Evolutionary conservation across 768 basidiomycete species (phyloP), one percentile per base, ranked within the genome.

Genomic region (Dioszegia aurantiaca): DNA sequence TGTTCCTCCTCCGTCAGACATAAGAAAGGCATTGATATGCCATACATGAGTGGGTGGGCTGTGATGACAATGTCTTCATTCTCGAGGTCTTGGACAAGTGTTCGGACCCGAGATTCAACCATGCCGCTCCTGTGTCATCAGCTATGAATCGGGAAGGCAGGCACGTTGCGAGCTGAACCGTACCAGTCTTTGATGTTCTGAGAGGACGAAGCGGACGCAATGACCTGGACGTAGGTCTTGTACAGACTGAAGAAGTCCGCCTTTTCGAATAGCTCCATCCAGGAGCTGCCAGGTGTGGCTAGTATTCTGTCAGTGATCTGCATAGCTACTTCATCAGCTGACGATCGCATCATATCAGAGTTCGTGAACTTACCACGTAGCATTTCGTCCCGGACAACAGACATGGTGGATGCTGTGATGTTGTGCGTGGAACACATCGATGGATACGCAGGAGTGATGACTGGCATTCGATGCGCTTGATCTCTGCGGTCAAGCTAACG

Each of bases 381-480:
- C 76, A 97, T 92, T 70, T 99, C 95, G 65, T 90, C 86, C 0
- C 88, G 93, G 82, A 95, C 91, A 55, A 99, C 89, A 82, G 87
- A 86, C 78, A 95, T 90, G 4, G 94, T 98, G 9, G 92, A 95
- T 41, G 85, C 84, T 51, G 91, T 92, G 60, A 98, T 93, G 69
- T 98, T 99, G 79, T 99, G 95, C 17, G 95, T 99, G 24, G 94
- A 85, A 76, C 94, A 98, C 94, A 99, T 99, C 5, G 94, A 87
- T 44, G 95, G 95, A 78, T 97, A 99, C 11, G 95, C 93, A 2
- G 95, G 95, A 1, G 95, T 99, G 68, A 99, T 98, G 70, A 99
- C 97, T 12, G 95, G 95, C 95, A 98, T 98, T 64, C 90, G 84
- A 78, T 99, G 95, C n/a, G 89, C 83, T 58, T 57, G 46, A 62